phyloP scores from a whole-genome alignment of 805 yeast genomes.

The Torulaspora indica region DNA sequence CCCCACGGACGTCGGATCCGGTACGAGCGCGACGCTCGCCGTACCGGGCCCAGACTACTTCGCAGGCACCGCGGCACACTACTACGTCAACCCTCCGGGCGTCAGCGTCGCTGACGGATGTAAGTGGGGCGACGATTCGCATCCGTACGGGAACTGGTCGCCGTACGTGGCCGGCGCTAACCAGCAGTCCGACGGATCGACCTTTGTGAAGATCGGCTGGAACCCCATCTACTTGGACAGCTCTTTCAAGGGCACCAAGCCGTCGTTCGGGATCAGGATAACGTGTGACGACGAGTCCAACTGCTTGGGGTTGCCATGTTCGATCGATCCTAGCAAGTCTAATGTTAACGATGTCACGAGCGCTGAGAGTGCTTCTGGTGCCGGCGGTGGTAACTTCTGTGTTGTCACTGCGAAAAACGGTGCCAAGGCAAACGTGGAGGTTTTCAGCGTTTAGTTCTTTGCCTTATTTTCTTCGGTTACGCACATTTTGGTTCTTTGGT shows the following conservation, averaged over 20 bases:
- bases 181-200: constrained; percentile 61
- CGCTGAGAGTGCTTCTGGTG: constrained; percentile 42
- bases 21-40: constrained; percentile 53
- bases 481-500: not conserved
- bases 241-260: constrained; percentile 48
- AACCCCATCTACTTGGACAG: constrained; percentile 76
- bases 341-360: constrained; percentile 55
- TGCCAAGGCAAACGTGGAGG: constrained; percentile 66
- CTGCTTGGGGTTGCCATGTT: constrained; percentile 77
- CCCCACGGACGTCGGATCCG: constrained; percentile 63
- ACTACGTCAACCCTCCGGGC: constrained; percentile 80
- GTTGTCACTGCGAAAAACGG: constrained; percentile 68
- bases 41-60: constrained; percentile 83
- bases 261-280: constrained; percentile 66
- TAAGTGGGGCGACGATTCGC: constrained; percentile 68
- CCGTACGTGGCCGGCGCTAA: constrained; percentile 93
- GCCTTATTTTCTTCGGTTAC: not conserved
- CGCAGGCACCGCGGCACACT: constrained; percentile 85
- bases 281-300: constrained; percentile 64
- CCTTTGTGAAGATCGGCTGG: constrained; percentile 86
- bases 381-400: constrained; percentile 76
- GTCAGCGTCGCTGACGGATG: constrained; percentile 71
- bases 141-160: constrained; percentile 85
- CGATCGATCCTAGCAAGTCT: constrained; percentile 64
- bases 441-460: constrained; percentile 39